Percentiles rank a stretch among this genome's conserved stretches.
These are phyloP conservation scores for Aureobasidium sp. DNA, from an alignment of 2,329 filamentous ascomycete genomes.

Conservation along the genomic window DNA sequence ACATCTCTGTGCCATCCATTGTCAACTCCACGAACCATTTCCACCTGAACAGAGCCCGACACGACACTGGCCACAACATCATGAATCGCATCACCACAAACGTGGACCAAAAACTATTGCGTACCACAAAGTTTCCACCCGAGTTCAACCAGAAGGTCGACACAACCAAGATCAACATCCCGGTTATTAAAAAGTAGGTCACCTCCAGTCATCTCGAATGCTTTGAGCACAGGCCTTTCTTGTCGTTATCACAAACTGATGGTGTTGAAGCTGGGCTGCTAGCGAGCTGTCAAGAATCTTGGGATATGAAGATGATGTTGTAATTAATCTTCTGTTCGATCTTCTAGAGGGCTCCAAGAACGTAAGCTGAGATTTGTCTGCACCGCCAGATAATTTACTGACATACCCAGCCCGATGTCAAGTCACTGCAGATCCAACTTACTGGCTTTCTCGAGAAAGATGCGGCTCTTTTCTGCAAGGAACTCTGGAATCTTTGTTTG, in stretches of 20 bases:
- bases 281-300: constrained; percentile 80
- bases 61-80: not conserved
- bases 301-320: constrained; percentile 90
- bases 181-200: constrained; percentile 94
- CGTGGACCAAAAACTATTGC: constrained; percentile 82
- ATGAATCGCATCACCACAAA: constrained; percentile 48
- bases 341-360: constrained; percentile 65
- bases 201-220: not conserved
- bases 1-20: not conserved
- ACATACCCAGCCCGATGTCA: constrained; percentile 74
- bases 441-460: constrained; percentile 94
- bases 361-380: constrained; percentile 47
- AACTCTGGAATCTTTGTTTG: constrained; percentile 84
- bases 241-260: not conserved
- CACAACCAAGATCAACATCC: constrained; percentile 92
- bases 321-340: constrained; percentile 75
- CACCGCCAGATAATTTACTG: not conserved
- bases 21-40: not conserved
- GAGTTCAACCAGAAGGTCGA: constrained; percentile 96
- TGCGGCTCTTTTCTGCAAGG: constrained; percentile 80
- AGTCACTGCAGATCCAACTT: constrained; percentile 87
- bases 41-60: not conserved
- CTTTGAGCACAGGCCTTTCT: not conserved
- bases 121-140: constrained; percentile 85
- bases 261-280: constrained; percentile 72